Evolutionary conservation across 1,139 yeast species (phyloP), one percentile per base, ranked within the genome.

Genomic region (Arxiozyma heterogenica): DNA sequence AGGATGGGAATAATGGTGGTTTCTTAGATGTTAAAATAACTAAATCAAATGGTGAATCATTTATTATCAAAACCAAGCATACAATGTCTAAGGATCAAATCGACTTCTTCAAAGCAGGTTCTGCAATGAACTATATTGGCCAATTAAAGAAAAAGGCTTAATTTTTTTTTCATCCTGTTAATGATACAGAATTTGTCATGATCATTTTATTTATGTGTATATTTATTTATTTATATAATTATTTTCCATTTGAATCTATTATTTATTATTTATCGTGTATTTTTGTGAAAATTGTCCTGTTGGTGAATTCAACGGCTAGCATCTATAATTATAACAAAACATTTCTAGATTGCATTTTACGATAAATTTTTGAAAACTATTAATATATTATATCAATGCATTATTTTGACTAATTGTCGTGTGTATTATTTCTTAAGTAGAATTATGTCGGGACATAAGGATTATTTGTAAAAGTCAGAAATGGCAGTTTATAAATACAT

Each of bases 71-170:
- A 61, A 81, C 95, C 66, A 89, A 84, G 73, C 98, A 93, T 72
- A 91, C 98, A 55, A 89, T 93, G 97, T 90, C 97, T 38, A 82
- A 82, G 71, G 98, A 93, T 72, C 98, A 93, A 77, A 79, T 93
- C 55, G 95, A 87, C 60, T 93, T 93, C 74, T 93, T 91, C 81
- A 90, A 84, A 73, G 97, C 97, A 49, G 98, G 98, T 54, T 87
- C 96, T 55, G 98, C 98, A 17, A 57, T 54, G 27, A 57, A 57
- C 41, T 82, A 83, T 73, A 93, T 93, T 69, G 96, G 97, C 63
- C 79, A 84, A 69, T 71, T 77, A 55, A 71, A 72, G 58, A 71
- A 70, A 61, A 44, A 46, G 9, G 47, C 47, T 21, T 49, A 38
- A 49, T 41, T 23, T 34, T 15, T 6, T 23, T 34, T 15, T 6